Base-by-base conservation (phyloP, 305 asterid species). In the Fraxinus xanthoxyloides region DNA sequence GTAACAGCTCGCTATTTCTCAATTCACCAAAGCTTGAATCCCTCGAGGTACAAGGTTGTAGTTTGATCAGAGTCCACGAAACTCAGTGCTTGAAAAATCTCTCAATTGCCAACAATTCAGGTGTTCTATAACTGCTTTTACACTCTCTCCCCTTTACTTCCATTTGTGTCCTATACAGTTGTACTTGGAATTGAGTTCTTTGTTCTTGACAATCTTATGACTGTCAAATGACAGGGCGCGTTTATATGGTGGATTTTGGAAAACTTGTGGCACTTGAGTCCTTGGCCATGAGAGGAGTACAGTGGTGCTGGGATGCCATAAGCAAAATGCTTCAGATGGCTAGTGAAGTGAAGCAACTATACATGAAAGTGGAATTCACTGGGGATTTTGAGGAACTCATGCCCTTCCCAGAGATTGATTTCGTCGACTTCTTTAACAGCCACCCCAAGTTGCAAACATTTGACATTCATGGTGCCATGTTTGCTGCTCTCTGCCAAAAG, bases 401-500 rank as follows among this genome's bases (percentile, higher is more conserved):
- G 83, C 97, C 98, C 36, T 96, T 96, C 69, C 99, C 98, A 0
- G 98, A 94, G 88, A 86, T 94, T 78, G 97, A 96, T 82, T 83
- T 96, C 46, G 98, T 92, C 12, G 97, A 93, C 43, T 96, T 96
- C 95, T 96, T 96, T 81, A 94, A 96, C 89, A 87, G 87, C 85
- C 99, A 94, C 77, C 93, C 93, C 19, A 94, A 92, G 93, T 90
- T 96, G 72, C 91, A 86, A 63, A 92, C 90, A 3, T 91, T 96
- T 61, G 99, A 93, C 74, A 88, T 94, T 65, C 98, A 96, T 38
- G 99, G 99, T 61, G 99, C 99, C 69, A 92, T 96, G 97, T 96
- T 96, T 85, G 99, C 99, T 69, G 98, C 98, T 36, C 90, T 96
- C 76, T 92, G 98, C 88, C 99, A 96, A 83, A 92, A 92, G 90